phyloP scores from a whole-genome alignment of 768 basidiomycete genomes.

The Paxillus involutus region DNA sequence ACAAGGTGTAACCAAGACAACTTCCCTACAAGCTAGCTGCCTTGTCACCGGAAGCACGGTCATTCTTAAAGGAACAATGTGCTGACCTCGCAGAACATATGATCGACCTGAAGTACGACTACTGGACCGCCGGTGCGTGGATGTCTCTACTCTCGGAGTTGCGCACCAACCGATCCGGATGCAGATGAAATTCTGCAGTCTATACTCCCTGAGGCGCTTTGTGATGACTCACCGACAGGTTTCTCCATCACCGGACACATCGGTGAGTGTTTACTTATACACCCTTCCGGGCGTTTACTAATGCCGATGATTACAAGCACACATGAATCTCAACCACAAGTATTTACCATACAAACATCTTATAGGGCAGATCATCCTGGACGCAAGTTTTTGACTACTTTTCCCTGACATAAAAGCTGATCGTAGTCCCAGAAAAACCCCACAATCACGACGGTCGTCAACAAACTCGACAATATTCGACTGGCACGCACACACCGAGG shows the following conservation, averaged over 20 bases:
- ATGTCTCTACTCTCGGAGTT: neutral
- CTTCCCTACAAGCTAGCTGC: constrained; percentile 58
- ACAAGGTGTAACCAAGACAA: constrained; percentile 1
- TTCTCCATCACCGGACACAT: constrained; percentile 92
- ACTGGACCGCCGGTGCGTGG: constrained; percentile 81
- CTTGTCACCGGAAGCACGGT: constrained; percentile 53
- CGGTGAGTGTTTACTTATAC: constrained; percentile 48
- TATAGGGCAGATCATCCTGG: constrained; percentile 90
- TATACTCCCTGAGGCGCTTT: constrained; percentile 76
- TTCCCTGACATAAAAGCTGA: constrained; percentile 6
- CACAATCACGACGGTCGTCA: constrained; percentile 83
- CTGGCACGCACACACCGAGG: constrained; percentile 64
- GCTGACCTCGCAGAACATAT: constrained; percentile 57
- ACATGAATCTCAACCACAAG: constrained; percentile 86
- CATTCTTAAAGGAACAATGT: constrained; percentile 56
- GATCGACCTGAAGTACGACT: constrained; percentile 74
- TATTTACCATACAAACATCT: constrained; percentile 89
- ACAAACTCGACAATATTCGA: constrained; percentile 85
- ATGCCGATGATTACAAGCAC: constrained; percentile 51
- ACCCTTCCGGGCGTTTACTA: neutral
- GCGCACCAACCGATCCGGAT: constrained; percentile 1
- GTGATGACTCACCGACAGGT: constrained; percentile 78
- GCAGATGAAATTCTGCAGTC: constrained; percentile 83
- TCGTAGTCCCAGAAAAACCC: constrained; percentile 73
- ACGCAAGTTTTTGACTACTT: constrained; percentile 51